Evolutionary conservation across 768 basidiomycete genomes (phyloP).

Genomic region (Xerocomus potaroensis): DNA sequence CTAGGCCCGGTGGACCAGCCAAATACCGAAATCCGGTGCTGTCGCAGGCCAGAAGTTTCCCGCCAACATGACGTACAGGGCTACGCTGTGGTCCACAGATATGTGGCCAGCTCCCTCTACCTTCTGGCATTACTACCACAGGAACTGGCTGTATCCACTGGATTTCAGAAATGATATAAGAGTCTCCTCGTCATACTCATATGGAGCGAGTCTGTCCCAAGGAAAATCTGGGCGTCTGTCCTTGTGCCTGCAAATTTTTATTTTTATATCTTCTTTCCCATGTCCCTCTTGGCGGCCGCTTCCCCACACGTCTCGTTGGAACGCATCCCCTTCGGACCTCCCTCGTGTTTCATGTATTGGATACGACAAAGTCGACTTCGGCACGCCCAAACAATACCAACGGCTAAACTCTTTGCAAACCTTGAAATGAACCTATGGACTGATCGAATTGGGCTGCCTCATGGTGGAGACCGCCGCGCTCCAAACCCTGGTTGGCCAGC

Average conservation of each 20-base stretch:
- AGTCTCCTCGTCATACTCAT: too few species aligned
- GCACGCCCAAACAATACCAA: neutral
- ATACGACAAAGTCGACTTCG: neutral
- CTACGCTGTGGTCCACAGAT: neutral
- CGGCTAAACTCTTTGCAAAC: too few species aligned
- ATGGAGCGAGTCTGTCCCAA: neutral
- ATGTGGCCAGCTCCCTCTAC: neutral
- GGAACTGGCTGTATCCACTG: neutral
- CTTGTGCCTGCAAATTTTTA: neutral
- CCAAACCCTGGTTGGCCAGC: neutral
- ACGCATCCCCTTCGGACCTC: neutral
- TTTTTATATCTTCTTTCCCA: neutral
- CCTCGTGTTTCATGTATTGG: neutral
- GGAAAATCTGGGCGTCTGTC: neutral
- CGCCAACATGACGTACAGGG: neutral
- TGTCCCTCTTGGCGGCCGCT: neutral
- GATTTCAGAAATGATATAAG: neutral
- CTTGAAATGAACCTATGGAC: neutral
- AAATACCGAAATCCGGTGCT: too few species aligned
- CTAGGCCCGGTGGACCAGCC: too few species aligned
- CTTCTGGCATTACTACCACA: neutral
- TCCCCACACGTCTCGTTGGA: too few species aligned
- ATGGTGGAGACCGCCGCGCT: neutral
- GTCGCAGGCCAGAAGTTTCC: too few species aligned
- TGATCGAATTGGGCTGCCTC: neutral